phyloP scores from a whole-genome alignment of 1,139 yeast genomes.

The Lodderomyces oxycetoniae region DNA sequence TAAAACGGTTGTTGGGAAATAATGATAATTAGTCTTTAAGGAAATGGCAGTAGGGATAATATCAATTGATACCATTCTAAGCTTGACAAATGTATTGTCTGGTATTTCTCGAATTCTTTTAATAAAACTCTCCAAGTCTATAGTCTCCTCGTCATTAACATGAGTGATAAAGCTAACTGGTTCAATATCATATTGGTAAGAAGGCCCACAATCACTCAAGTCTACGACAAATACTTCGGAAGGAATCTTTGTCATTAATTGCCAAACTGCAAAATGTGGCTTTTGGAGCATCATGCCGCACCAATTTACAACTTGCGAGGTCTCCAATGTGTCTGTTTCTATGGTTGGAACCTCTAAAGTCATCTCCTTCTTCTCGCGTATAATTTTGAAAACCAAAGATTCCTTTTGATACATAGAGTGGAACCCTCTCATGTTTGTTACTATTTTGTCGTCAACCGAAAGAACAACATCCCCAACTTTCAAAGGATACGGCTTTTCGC shows the following conservation, averaged over 20 bases:
- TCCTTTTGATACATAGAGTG: constrained; percentile 48
- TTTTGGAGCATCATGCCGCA: constrained; percentile 67
- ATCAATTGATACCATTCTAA: constrained; percentile 79
- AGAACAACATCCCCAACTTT: constrained; percentile 68
- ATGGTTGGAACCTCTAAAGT: constrained; percentile 62
- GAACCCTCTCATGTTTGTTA: constrained; percentile 65
- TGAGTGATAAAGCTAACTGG: constrained; percentile 85
- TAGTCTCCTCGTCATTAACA: constrained; percentile 73
- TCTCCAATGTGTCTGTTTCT: constrained; percentile 48
- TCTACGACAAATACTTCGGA: constrained; percentile 75
- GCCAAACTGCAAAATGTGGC: constrained; percentile 51
- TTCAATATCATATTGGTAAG: constrained; percentile 75
- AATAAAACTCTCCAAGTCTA: constrained; percentile 62
- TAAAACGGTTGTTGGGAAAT: constrained; percentile 66
- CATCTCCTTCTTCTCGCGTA: constrained; percentile 49
- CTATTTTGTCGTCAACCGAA: constrained; percentile 59
- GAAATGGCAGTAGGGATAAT: constrained; percentile 83
- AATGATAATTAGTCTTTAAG: constrained; percentile 82
- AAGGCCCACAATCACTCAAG: constrained; percentile 77
- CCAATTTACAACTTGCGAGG: constrained; percentile 71
- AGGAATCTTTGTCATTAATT: constrained; percentile 73
- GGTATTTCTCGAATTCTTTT: constrained; percentile 61
- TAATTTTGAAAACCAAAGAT: constrained; percentile 52
- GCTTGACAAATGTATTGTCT: constrained; percentile 75
- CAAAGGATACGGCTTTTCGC: constrained; percentile 28